Conservation (phyloP, 1,284 basidiomycete genomes). For the Cystobasidium sp. region DNA sequence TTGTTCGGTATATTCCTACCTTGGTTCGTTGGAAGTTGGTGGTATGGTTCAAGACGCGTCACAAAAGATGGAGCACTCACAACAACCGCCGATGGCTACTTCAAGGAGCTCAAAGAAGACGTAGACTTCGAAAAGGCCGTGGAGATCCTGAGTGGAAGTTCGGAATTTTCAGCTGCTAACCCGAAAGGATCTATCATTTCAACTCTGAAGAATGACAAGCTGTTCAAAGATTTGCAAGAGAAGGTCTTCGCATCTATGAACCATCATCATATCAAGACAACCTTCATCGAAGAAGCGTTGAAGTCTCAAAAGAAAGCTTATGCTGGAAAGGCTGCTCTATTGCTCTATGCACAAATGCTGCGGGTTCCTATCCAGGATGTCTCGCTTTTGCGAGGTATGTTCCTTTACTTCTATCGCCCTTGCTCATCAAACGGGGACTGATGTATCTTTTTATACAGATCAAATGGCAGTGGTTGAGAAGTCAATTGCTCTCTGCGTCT, state of each 20-base stretch:
- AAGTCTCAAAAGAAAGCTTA: conserved; percentile 47
- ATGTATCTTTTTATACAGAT: conserved; percentile 43
- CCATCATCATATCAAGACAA: conserved; percentile 40
- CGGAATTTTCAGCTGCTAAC: conserved; percentile 66
- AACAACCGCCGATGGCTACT: conserved; percentile 83
- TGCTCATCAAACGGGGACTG: background rate
- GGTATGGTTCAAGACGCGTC: conserved; percentile 88
- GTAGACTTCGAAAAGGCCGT: conserved; percentile 76
- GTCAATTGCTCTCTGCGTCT: conserved; percentile 64
- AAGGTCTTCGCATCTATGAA: conserved; percentile 60
- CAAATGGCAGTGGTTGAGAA: conserved; percentile 51
- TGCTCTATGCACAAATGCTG: conserved; percentile 86
- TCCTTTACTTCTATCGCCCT: too few species aligned
- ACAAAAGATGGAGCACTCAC: conserved; percentile 93
- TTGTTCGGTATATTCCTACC: conserved; percentile 87
- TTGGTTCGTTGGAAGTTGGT: conserved; percentile 87
- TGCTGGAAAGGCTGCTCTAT: conserved; percentile 66
- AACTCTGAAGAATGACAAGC: conserved; percentile 50
- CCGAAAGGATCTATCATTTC: conserved; percentile 55
- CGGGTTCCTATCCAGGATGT: conserved; percentile 68
- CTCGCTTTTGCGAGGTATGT: conserved; percentile 68
- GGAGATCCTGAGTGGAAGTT: conserved; percentile 72
- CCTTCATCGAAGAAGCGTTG: conserved; percentile 56
- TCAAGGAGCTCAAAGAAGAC: conserved; percentile 82
- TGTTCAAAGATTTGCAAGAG: conserved; percentile 54